phyloP scores from a whole-genome alignment of 2,329 filamentous ascomycete species.

The Alternaria burnsii region DNA sequence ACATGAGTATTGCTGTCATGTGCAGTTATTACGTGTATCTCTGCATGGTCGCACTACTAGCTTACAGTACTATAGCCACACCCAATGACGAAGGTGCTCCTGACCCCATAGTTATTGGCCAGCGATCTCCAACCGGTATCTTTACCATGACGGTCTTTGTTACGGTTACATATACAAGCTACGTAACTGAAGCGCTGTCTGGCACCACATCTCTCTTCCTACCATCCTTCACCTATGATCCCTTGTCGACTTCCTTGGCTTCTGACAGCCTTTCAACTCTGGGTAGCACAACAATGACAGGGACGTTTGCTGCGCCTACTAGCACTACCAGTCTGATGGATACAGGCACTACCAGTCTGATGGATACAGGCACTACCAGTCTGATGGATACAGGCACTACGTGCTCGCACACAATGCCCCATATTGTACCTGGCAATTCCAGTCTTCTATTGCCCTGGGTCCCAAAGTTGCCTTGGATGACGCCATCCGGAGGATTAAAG shows the following conservation, averaged over 20 bases:
- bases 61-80: not conserved
- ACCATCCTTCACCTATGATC: not conserved
- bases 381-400: not conserved
- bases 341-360: too few relatives aligned
- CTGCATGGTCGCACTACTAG: not conserved
- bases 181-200: not conserved
- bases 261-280: not conserved
- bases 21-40: not conserved
- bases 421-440: not conserved
- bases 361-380: too few relatives aligned
- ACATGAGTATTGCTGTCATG: not conserved
- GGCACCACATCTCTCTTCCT: not conserved
- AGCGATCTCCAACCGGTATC: not conserved
- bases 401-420: slow-evolving; percentile 7
- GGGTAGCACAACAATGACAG: not conserved
- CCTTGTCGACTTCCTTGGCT: not conserved
- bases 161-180: slow-evolving; percentile 3
- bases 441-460: not conserved
- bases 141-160: slow-evolving; percentile 2
- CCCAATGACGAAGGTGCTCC: not conserved
- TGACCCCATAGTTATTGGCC: not conserved
- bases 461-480: not conserved
- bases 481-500: not conserved
- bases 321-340: not conserved
- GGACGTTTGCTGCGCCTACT: not conserved